phyloP scores from a whole-genome alignment of 2,329 filamentous ascomycete species.

The Dissoconium aciculare region DNA sequence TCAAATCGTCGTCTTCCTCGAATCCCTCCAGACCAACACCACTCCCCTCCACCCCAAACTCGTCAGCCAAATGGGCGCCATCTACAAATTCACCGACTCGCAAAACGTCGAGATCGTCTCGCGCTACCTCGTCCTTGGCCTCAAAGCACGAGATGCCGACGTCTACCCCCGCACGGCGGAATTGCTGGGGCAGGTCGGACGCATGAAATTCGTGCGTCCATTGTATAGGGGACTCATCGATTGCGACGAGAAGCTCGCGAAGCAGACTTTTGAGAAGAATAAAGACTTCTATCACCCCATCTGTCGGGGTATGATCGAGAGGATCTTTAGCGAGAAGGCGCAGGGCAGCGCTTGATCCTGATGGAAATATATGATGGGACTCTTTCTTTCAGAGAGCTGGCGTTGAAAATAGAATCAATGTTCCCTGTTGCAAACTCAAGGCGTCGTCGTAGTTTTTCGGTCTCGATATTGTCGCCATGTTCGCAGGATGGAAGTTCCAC shows the following conservation, averaged over 20 bases:
- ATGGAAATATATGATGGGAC: too few relatives aligned
- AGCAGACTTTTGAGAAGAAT: constrained; percentile 73
- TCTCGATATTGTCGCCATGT: too few relatives aligned
- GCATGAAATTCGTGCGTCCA: constrained; percentile 95
- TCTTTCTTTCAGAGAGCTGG: too few relatives aligned
- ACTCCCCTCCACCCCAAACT: constrained; percentile 48
- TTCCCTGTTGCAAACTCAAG: too few relatives aligned
- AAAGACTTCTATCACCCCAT: constrained; percentile 93
- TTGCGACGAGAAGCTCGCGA: constrained; percentile 57
- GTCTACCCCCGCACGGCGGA: constrained; percentile 58
- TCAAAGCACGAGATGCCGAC: constrained; percentile 55
- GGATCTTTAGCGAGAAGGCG: constrained; percentile 33
- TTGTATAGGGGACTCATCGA: constrained; percentile 63
- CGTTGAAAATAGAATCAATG: too few relatives aligned
- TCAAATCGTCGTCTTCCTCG: constrained; percentile 83
- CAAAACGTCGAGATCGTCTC: constrained; percentile 76
- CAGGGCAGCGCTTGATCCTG: too few relatives aligned
- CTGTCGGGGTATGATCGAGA: constrained; percentile 71
- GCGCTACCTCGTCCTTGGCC: constrained; percentile 64
- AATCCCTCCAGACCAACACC: constrained; percentile 55
- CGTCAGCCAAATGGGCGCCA: constrained; percentile 55
- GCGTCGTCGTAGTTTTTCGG: too few relatives aligned
- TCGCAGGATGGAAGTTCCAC: too few relatives aligned
- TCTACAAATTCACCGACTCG: constrained; percentile 59
- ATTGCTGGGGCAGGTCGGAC: constrained; percentile 64